Base-by-base conservation (phyloP, 371 early-diverging fungal genomes). In the Mycotypha africana region DNA sequence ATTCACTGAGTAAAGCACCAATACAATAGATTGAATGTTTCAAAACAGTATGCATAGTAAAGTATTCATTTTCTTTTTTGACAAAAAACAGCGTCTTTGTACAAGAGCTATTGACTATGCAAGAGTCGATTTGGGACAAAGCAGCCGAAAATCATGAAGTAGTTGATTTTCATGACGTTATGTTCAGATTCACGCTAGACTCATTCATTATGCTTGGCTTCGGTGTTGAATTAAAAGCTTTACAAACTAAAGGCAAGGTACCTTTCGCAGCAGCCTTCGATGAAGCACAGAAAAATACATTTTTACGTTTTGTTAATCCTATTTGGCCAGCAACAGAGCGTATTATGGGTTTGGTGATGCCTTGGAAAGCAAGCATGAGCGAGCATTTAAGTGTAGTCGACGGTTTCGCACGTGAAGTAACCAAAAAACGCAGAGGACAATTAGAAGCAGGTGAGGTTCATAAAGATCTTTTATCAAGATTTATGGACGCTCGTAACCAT, bases 381-480 rank as follows among this genome's bases (percentile, higher is more conserved):
- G 45, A 74, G 10, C 67, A 79, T 22, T 44, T 81, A 22, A 39
- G 48, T 11, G 51, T 72, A 1, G 59, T 81, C 3, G 67, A 83
- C 41, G 42, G 43, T 0, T 83, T 77, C 65, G 79, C 78, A 0
- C 48, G 52, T 9, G 44, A 62, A 1, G 71, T 76, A 1, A 78
- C 71, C 35, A 45, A 62, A 30, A 49, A 62, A 14, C 70, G 78
- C 15, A 60, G 69, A 15, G 45, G 33, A 8, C 61, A 79, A 37
- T 20, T 72, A 15, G 63, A 60, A 1, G 53, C 59, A 10, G 70
- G 72, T n/a, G 57, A 67, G 22, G 60, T 59, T 32, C 69, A 70
- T 22, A 60, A 55, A 30, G 86, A 86, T 59, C 48, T 86, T 12
- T 52, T 86, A 44, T 65, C 74, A 14, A 58, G 81, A 10, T 83